Percentiles rank a stretch among this genome's conserved stretches.
These are phyloP conservation scores for Knufia fluminis DNA, from an alignment of 2,329 filamentous ascomycete species.

Conservation along the genomic window DNA sequence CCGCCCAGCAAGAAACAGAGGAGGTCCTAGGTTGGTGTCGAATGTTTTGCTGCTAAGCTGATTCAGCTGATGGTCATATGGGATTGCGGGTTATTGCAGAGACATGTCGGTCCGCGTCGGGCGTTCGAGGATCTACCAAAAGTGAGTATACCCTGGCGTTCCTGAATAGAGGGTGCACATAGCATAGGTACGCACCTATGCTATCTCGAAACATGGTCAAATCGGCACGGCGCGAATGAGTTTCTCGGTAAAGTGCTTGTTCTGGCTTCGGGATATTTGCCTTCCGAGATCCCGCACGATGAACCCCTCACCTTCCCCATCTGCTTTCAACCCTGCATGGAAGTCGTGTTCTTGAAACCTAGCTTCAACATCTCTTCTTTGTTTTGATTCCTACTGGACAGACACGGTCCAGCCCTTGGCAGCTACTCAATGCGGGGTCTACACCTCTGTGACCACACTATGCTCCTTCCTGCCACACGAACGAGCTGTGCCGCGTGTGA, in stretches of 20 bases:
- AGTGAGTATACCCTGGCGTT: background rate
- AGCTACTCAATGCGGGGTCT: background rate
- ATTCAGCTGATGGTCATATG: background rate
- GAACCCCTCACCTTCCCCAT: background rate
- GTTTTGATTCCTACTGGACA: too few relatives aligned
- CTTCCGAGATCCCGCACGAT: background rate
- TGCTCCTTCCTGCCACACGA: too few relatives aligned
- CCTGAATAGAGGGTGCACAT: too few relatives aligned
- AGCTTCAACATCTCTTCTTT: background rate
- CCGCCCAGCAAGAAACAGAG: conserved; percentile 8
- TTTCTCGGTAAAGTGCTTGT: too few relatives aligned
- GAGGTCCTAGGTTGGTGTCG: conserved; percentile 4
- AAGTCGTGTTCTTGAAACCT: background rate
- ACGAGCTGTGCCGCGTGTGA: too few relatives aligned
- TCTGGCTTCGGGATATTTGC: too few relatives aligned
- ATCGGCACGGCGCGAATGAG: too few relatives aligned
- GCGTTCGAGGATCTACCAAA: background rate
- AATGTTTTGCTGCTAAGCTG: background rate
- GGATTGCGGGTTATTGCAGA: background rate
- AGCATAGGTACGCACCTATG: too few relatives aligned
- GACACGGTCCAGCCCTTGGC: too few relatives aligned
- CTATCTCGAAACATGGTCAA: too few relatives aligned
- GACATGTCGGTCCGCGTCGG: background rate
- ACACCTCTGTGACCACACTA: too few relatives aligned
- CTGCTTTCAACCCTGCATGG: background rate